These are phyloP conservation scores for Phialophora chinensis DNA, from an alignment of 2,329 filamentous ascomycete species.

Conservation along the genomic window DNA sequence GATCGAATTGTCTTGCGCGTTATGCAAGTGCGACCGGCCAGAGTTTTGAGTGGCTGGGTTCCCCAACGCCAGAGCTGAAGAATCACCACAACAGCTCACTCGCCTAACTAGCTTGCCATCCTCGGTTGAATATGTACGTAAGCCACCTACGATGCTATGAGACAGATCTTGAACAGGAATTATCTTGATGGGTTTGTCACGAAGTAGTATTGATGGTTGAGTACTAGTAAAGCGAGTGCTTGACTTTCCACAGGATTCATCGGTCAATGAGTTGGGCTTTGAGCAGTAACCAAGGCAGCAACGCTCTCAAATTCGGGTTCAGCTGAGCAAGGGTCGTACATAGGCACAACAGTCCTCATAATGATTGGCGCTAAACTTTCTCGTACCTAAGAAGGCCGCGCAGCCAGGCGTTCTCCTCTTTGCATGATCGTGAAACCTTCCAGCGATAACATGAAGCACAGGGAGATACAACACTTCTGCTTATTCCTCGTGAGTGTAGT, in stretches of 20 bases:
- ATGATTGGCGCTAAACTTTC: neutral
- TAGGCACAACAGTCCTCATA: neutral
- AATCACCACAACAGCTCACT: constrained; percentile 1
- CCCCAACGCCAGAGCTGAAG: neutral
- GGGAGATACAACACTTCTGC: neutral
- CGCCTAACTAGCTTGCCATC: constrained; percentile 6
- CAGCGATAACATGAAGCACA: neutral
- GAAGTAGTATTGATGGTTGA: neutral
- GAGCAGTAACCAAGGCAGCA: neutral
- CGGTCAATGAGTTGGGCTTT: neutral
- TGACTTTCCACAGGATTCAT: neutral
- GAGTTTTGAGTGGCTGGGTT: constrained; percentile 33
- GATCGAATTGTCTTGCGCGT: constrained; percentile 26
- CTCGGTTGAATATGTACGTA: neutral
- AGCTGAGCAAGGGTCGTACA: neutral
- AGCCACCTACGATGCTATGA: neutral
- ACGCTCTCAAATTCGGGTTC: neutral
- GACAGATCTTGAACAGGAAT: neutral
- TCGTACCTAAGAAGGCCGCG: neutral
- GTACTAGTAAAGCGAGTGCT: neutral
- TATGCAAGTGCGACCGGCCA: constrained; percentile 21
- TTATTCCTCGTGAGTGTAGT: constrained; percentile 40
- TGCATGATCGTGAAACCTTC: neutral
- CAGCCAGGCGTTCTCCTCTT: neutral
- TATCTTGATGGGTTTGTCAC: neutral